Base-by-base conservation (phyloP, 768 basidiomycete species). In the Auricularia cornea region DNA sequence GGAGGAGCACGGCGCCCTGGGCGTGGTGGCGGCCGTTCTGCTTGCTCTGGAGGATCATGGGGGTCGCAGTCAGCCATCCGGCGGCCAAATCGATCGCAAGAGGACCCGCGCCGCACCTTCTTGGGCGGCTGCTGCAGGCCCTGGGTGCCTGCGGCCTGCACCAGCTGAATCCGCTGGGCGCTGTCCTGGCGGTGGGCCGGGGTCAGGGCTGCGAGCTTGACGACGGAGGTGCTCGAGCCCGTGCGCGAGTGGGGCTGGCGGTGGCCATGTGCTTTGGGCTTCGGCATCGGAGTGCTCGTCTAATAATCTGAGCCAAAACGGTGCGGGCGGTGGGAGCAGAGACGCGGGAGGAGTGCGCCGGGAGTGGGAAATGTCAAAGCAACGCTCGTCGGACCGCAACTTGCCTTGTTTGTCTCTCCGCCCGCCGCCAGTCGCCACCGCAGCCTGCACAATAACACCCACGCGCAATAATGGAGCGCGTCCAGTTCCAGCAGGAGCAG, bases 391-490 rank as follows among this genome's bases (percentile, higher is more conserved):
- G 78, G 68, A 83, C 80, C 59, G 76, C 69, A 74, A 82, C 85
- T 66, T 75, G 79, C 56, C 30, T 61, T 44, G n/a, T 38, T 38
- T 52, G 12, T 35, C 26, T 33, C n/a, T 62, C 44, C 61, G 61
- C 33, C n/a, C 61, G 63, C 51, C 64, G 30, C 32, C 54, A 56
- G 28, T 29, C 40, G 29, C 51, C 30, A 48, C 54, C 38, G 29
- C 28, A 20, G 32, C 56, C 68, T 75, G 28, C 65, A 66, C 28
- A 52, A n/a, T n/a, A n/a, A n/a, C n/a, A n/a, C n/a, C n/a, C n/a
- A n/a, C n/a, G n/a, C n/a, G n/a, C n/a, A n/a, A n/a, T n/a, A n/a
- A 95, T 98, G 94, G 94, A 98, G 81, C 84, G 92, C 67, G 94
- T 96, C 0, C 90, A 96, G 64, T 95, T 89, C 69, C 87, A 95